Conservation (phyloP, 331 rosid genomes). For the Malus hybrid region DNA sequence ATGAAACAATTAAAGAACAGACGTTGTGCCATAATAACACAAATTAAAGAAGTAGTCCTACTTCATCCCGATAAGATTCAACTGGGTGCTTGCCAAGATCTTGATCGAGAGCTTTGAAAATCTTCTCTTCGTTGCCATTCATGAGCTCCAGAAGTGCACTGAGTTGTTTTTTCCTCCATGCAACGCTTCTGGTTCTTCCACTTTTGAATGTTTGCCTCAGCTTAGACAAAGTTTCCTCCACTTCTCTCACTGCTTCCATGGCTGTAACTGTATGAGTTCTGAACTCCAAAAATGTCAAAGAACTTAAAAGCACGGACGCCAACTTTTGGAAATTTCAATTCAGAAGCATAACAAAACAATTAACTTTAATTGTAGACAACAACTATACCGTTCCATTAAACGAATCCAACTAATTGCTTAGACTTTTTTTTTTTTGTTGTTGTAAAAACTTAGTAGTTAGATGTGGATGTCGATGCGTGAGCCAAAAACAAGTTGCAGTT, state of each 20-base stretch:
- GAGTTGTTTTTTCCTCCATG: conserved; percentile 81
- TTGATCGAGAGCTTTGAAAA: conserved; percentile 49
- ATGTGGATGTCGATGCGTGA: no score
- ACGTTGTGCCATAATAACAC: not conserved
- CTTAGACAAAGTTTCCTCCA: conserved; percentile 29
- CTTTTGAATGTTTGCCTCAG: conserved; percentile 50
- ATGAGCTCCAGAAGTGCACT: conserved; percentile 42
- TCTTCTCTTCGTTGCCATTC: conserved; percentile 45
- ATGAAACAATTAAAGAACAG: not conserved
- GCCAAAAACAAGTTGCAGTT: not conserved
- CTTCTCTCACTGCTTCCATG: conserved; percentile 16
- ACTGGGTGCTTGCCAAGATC: conserved; percentile 87
- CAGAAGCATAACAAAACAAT: no score
- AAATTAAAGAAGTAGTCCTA: not conserved
- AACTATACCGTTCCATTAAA: not conserved
- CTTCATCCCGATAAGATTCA: conserved; percentile 85
- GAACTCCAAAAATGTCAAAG: not conserved
- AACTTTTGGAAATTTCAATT: no score
- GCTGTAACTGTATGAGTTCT: not conserved
- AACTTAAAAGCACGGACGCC: no score
- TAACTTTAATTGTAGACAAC: not conserved
- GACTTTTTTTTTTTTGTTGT: not conserved
- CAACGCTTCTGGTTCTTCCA: conserved; percentile 50
- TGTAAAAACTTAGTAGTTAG: not conserved
- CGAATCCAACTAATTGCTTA: not conserved